Evolutionary conservation across 495 filamentous ascomycete genomes (phyloP).

Genomic region (Aspergillus nidulans): DNA sequence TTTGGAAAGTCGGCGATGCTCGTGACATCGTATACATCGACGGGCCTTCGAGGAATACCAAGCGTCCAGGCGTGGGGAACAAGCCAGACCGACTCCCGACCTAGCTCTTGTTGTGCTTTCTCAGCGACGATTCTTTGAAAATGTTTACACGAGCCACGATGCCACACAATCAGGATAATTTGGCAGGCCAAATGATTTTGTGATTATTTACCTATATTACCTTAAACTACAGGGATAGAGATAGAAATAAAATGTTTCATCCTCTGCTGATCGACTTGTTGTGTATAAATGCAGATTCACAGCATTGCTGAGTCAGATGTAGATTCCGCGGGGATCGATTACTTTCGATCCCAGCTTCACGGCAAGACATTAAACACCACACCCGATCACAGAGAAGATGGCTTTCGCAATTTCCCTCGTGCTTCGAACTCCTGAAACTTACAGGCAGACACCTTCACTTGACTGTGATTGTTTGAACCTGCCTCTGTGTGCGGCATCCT

Average conservation of each 20-base stretch:
- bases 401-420: not conserved
- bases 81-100: slow-evolving; percentile 2
- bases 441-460: not conserved
- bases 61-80: not conserved
- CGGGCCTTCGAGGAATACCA: not conserved
- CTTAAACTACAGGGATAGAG: slow-evolving; percentile 18
- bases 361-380: not conserved
- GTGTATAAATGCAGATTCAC: not conserved
- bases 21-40: not conserved
- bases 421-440: not conserved
- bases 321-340: slow-evolving; percentile 36
- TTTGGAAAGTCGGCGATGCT: slow-evolving; percentile 4
- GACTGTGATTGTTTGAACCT: too few species aligned
- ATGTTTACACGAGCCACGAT: slow-evolving; percentile 30
- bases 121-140: slow-evolving; percentile 4
- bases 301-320: slow-evolving; percentile 28
- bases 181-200: slow-evolving; percentile 18
- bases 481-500: too few species aligned
- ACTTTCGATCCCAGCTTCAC: slow-evolving; percentile 24
- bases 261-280: not conserved
- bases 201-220: slow-evolving; percentile 15
- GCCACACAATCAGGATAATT: slow-evolving; percentile 29
- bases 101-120: slow-evolving; percentile 6
- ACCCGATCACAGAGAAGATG: not conserved
- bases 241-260: slow-evolving; percentile 16